Evolutionary conservation across 768 basidiomycete genomes (phyloP), one percentile per base, ranked within the genome.

Genomic region (Pulveroboletus ravenelii): DNA sequence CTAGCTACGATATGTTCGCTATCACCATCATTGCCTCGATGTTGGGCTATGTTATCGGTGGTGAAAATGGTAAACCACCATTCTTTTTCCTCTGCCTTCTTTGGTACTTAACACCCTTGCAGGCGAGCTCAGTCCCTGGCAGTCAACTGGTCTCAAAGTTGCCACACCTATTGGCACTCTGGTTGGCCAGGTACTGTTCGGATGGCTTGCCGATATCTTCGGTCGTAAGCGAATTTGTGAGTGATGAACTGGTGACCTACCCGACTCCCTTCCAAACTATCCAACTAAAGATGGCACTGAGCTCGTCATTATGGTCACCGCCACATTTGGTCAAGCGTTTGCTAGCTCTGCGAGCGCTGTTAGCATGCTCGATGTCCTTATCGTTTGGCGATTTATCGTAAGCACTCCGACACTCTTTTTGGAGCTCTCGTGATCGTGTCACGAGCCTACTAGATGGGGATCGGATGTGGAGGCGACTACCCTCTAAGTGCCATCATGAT

Each of bases 401-500:
- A 55, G 74, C 50, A 29, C 34, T 29, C 18, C 6, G 10, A 10
- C 31, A 14, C 20, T 25, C 18, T 20, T 25, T 32, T 39, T 38
- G 12, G 35, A 13, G 10, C 4, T 41, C 14, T 52, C 41, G 25
- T 44, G 8, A 32, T 27, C 30, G 42, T 30, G 10, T 27, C 41
- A 47, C 27, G 43, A 37, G 15, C 8, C 5, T 39, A 12, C 23
- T 45, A 80, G 83, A 81, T 82, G 79, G 89, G 89, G 1, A 62
- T 92, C 5, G 91, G 92, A 1, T 87, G 92, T 25, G 92, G 91
- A 12, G 91, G 91, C 6, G 90, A 92, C 59, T 89, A 93, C 62
- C 90, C 91, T 25, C 68, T 90, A 0, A 81, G 79, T 41, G 87
- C 92, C 10, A 82, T 89, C 60, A 92, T 93, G 60, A 82, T 89